phyloP scores from a whole-genome alignment of 176 grass and related monocot species.

The Ananas comosus region DNA sequence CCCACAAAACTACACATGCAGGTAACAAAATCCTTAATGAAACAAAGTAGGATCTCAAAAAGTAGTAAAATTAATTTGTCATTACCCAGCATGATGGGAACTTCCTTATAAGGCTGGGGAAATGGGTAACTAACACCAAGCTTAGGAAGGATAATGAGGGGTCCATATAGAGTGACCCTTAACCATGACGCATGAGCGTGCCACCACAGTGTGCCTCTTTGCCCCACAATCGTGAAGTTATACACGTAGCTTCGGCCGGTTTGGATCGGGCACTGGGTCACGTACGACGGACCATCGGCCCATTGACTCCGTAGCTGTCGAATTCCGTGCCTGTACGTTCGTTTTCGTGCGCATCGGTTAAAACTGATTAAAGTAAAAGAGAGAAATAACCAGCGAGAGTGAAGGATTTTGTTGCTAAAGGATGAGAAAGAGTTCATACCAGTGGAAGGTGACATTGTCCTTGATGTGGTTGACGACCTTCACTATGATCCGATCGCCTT shows the following conservation, averaged over 20 bases:
- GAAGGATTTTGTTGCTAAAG: neutral
- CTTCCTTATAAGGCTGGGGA: neutral
- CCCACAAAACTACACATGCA: no score
- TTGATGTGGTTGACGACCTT: conserved; percentile 62
- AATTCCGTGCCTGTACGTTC: conserved; percentile 4
- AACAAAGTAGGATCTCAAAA: no score
- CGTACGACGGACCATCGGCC: conserved; percentile 1
- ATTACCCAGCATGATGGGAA: conserved; percentile 3
- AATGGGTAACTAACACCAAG: neutral
- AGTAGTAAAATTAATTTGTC: neutral
- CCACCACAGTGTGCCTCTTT: conserved; percentile 1
- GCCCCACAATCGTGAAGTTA: conserved; percentile 1
- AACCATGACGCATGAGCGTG: conserved; percentile 5
- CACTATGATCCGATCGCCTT: conserved; percentile 60
- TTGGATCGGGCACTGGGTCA: conserved; percentile 13
- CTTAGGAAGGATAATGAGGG: neutral
- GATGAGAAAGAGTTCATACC: conserved; percentile 15
- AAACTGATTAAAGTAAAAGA: neutral
- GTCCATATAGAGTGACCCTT: neutral
- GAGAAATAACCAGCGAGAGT: neutral
- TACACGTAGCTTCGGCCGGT: conserved; percentile 5
- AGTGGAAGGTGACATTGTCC: conserved; percentile 66
- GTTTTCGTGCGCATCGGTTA: neutral
- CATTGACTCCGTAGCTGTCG: neutral
- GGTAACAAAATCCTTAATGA: no score